Base-by-base conservation (phyloP, 495 filamentous ascomycete species). In the Paragyromitra xinjiangensis region DNA sequence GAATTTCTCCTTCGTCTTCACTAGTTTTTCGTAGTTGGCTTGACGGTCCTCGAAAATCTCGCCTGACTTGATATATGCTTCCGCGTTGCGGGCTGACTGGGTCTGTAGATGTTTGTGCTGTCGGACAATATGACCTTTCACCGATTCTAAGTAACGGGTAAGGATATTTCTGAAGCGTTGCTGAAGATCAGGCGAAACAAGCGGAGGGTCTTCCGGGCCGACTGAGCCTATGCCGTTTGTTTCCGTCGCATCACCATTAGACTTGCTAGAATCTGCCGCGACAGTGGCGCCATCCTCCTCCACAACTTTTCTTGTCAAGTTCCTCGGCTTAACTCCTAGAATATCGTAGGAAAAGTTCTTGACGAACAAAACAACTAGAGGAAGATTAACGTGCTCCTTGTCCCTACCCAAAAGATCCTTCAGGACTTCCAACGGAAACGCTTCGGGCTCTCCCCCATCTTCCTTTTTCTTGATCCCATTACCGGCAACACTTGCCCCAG, bases 1-100 rank as follows among this genome's bases (percentile, higher is more conserved):
- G 5, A 98, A 89, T 73, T 93, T 94, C 81, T 99, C 95, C 77
- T 98, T 92, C 3, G 92, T 88, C 84, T 97, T 98, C 8, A 93
- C 85, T 82, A 93, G 90, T 84, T 93, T 97, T 83, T 99, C 95
- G 75, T 95, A 97, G 79, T 94, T 98, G 39, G 94, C 89, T 82
- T 99, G 95, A 19, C 95, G 92, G 81, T 99, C 95, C 82, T 99
- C 95, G 77, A 99, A 99, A 55, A 99, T 94, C 81, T 99, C 95
- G 14, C 95, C 95, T 53, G 96, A 98, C 82, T 97, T 97, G 78
- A 99, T 93, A 82, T 99, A 99, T 6, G 95, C 95, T 83, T 99
- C 95, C 2, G 96, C 94, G 85, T 99, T 98, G 62, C 94, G 94
- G 71, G 93, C 92, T 61, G 91, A 92, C 84, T 99, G 95, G 29